Evolutionary conservation across 768 basidiomycete species (phyloP), one percentile per base, ranked within the genome.

Genomic region (Pisolithus albus): DNA sequence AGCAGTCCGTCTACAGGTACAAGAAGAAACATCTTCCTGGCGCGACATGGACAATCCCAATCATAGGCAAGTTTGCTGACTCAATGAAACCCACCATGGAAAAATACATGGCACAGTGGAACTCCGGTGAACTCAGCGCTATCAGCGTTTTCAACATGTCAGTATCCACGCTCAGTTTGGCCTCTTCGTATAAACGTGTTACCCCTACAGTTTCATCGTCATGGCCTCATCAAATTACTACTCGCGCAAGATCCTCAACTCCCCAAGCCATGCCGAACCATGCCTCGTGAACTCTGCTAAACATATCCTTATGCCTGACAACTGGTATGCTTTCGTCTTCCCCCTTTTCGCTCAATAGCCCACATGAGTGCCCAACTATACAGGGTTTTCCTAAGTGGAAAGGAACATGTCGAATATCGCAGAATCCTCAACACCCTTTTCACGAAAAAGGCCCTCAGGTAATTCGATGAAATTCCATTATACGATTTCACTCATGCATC

Each of bases 71-170:
- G 69, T 96, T 97, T 60, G 83, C 86, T 5, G 92, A 97, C 64
- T 94, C 91, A 5, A 73, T 95, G 73, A 81, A 86, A 58, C 96
- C 96, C 11, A 85, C 90, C 5, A 79, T 98, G 79, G 89, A 94
- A 64, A 81, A 80, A 39, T 99, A 99, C 75, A 88, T 86, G 76
- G 78, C 76, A 58, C 91, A 94, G 61, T 99, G 95, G 95, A 77
- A 87, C 58, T 84, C 86, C 2, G 94, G 93, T 48, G 84, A 84
- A 13, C 78, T 99, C 32, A 88, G 86, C 57, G 92, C 85, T 9
- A 73, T 95, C 52, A 93, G 90, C 65, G 96, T 99, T 4, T 99
- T 99, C 75, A 95, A 99, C 72, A 97, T 99, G 96, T 91, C 55
- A 59, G 86, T 71, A 32, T 16, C 34, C 38, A 13, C 40, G 28